These are phyloP conservation scores for Didymosphaeria variabile DNA, from an alignment of 2,329 filamentous ascomycete genomes.

Conservation along the genomic window DNA sequence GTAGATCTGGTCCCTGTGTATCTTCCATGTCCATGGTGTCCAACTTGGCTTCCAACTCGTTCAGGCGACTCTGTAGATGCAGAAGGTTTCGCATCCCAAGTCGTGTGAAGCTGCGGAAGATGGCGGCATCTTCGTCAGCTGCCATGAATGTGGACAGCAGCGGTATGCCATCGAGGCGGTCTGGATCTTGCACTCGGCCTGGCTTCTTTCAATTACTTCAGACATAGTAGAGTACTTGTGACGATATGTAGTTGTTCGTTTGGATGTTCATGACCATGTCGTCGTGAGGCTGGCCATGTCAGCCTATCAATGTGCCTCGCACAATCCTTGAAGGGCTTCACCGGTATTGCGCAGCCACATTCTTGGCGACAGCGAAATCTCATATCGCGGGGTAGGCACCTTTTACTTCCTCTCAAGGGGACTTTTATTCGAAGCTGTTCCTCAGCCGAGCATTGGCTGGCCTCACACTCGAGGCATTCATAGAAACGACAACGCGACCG, in stretches of 20 bases:
- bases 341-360: not conserved
- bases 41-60: slow-evolving; percentile 4
- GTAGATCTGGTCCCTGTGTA: not conserved
- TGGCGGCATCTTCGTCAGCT: slow-evolving; percentile 71
- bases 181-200: not conserved
- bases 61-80: slow-evolving; percentile 12
- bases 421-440: no score
- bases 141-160: slow-evolving; percentile 2
- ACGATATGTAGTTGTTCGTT: not conserved
- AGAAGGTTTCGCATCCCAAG: slow-evolving; percentile 60
- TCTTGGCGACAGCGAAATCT: no score
- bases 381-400: no score
- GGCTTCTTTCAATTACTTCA: not conserved
- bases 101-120: slow-evolving; percentile 93
- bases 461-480: no score
- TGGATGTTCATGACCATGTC: not conserved
- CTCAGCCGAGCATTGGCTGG: no score
- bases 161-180: slow-evolving; percentile 8
- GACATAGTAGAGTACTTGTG: not conserved
- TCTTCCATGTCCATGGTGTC: not conserved
- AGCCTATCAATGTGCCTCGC: not conserved
- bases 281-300: not conserved
- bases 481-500: no score
- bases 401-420: no score
- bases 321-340: not conserved